Conservation (phyloP, 768 basidiomycete genomes). For the Dioszegia hungarica region DNA sequence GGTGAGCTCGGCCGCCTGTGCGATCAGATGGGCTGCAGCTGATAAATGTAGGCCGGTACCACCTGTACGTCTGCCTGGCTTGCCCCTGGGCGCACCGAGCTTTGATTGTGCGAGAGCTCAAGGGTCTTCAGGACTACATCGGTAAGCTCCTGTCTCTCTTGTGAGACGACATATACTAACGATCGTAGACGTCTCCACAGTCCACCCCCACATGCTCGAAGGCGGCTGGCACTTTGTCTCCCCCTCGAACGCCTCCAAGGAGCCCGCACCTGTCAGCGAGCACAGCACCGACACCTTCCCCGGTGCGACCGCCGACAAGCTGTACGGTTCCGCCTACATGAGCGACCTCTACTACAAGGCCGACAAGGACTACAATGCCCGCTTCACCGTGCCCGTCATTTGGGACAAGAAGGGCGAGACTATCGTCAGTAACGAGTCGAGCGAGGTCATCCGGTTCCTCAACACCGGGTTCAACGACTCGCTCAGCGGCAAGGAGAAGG, state of each 20-base stretch:
- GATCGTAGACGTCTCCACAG: slow-evolving; percentile 64
- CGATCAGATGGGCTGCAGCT: neutral
- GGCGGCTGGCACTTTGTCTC: slow-evolving; percentile 83
- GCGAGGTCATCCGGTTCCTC: slow-evolving; percentile 91
- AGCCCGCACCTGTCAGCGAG: slow-evolving; percentile 22
- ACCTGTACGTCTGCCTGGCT: slow-evolving; percentile 79
- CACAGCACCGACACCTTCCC: slow-evolving; percentile 52
- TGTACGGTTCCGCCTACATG: slow-evolving; percentile 65
- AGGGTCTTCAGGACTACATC: slow-evolving; percentile 80
- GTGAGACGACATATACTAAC: neutral
- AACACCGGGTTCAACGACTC: slow-evolving; percentile 73
- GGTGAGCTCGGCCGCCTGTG: slow-evolving; percentile 54
- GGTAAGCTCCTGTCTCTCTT: slow-evolving; percentile 53
- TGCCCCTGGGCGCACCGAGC: slow-evolving; percentile 89
- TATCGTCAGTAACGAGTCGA: slow-evolving; percentile 86
- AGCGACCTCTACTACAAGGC: slow-evolving; percentile 80
- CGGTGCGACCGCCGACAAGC: slow-evolving; percentile 68
- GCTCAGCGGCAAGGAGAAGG: slow-evolving; percentile 58
- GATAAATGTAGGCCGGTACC: slow-evolving; percentile 69
- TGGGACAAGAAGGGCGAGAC: slow-evolving; percentile 86
- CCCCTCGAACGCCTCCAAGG: slow-evolving; percentile 55
- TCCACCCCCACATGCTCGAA: slow-evolving; percentile 78
- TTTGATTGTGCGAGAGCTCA: slow-evolving; percentile 81
- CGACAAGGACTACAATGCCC: slow-evolving; percentile 64
- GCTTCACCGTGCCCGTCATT: slow-evolving; percentile 52